Evolutionary conservation across 495 filamentous ascomycete species (phyloP).

Genomic region (Penicillium antarcticum): DNA sequence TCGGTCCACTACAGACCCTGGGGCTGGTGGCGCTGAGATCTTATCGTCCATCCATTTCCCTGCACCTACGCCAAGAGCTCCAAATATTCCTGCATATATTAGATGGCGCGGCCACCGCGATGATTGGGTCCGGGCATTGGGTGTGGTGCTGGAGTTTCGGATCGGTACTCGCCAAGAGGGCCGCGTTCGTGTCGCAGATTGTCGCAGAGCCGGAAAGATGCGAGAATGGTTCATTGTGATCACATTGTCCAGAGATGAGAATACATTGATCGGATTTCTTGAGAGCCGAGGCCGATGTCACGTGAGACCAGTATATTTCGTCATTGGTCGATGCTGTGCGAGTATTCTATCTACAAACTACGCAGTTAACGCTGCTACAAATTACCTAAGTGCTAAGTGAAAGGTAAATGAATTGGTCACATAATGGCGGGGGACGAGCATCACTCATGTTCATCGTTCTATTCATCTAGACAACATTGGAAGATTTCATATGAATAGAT

Average conservation of each 20-base stretch:
- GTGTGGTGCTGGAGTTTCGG: slow-evolving; percentile 24
- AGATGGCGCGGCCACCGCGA: slow-evolving; percentile 40
- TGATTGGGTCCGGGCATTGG: slow-evolving; percentile 15
- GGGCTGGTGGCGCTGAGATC: slow-evolving; percentile 25
- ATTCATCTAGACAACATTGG: slow-evolving; percentile 24
- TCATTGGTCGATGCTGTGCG: background rate
- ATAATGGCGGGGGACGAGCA: background rate
- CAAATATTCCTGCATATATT: slow-evolving; percentile 35
- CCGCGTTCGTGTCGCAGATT: slow-evolving; percentile 3
- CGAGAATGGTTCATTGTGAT: slow-evolving; percentile 31
- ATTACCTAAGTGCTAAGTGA: background rate
- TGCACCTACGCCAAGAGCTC: slow-evolving; percentile 23
- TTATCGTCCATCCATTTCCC: slow-evolving; percentile 28
- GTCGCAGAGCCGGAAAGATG: slow-evolving; percentile 18
- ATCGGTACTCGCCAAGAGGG: slow-evolving; percentile 1
- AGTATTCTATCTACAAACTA: background rate
- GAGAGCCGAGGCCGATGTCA: slow-evolving; percentile 13
- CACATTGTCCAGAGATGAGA: slow-evolving; percentile 12
- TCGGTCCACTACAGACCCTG: slow-evolving; percentile 33
- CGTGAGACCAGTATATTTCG: slow-evolving; percentile 4
- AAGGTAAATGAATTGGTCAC: background rate
- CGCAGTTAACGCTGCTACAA: too few species aligned
- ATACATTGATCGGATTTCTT: background rate
- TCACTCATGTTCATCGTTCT: slow-evolving; percentile 26
- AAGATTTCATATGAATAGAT: background rate